These are phyloP conservation scores for Leccinum pachyderme DNA, from an alignment of 1,284 basidiomycete genomes.

Conservation along the genomic window DNA sequence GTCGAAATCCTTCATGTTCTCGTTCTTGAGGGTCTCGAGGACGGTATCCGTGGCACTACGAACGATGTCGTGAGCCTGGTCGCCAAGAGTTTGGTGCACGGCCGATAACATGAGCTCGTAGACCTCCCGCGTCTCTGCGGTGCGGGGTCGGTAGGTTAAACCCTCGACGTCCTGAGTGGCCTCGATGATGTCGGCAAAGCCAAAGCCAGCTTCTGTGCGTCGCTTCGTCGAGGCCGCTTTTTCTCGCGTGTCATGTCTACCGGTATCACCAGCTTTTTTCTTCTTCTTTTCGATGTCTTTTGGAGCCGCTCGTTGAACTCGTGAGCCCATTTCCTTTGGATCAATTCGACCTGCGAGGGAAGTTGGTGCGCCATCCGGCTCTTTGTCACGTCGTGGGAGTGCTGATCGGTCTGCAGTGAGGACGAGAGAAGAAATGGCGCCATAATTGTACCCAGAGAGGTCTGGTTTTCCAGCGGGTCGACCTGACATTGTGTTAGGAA, in stretches of 20 bases:
- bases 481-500: slow-evolving; percentile 19
- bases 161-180: slow-evolving; percentile 94
- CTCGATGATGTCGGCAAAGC: slow-evolving; percentile 87
- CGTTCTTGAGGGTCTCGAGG: slow-evolving; percentile 89
- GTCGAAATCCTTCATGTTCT: slow-evolving; percentile 93
- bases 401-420: slow-evolving; percentile 78
- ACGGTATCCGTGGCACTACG: slow-evolving; percentile 92
- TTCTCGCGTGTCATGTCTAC: slow-evolving; percentile 53
- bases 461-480: slow-evolving; percentile 60
- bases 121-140: slow-evolving; percentile 90
- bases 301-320: slow-evolving; percentile 79
- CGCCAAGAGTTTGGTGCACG: slow-evolving; percentile 84
- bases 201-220: slow-evolving; percentile 56
- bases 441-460: slow-evolving; percentile 87
- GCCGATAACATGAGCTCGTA: slow-evolving; percentile 91
- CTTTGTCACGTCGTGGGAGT: slow-evolving; percentile 81
- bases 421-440: slow-evolving; percentile 84
- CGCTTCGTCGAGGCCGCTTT: slow-evolving; percentile 54
- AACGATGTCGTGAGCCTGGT: slow-evolving; percentile 95
- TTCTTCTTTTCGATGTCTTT: slow-evolving; percentile 97
- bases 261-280: slow-evolving; percentile 59
- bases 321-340: slow-evolving; percentile 91
- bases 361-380: slow-evolving; percentile 95
- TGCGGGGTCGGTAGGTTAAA: slow-evolving; percentile 88
- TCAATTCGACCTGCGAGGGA: slow-evolving; percentile 91